phyloP scores from a whole-genome alignment of 2,329 filamentous ascomycete genomes.

The Exophiala lecanii-corni region DNA sequence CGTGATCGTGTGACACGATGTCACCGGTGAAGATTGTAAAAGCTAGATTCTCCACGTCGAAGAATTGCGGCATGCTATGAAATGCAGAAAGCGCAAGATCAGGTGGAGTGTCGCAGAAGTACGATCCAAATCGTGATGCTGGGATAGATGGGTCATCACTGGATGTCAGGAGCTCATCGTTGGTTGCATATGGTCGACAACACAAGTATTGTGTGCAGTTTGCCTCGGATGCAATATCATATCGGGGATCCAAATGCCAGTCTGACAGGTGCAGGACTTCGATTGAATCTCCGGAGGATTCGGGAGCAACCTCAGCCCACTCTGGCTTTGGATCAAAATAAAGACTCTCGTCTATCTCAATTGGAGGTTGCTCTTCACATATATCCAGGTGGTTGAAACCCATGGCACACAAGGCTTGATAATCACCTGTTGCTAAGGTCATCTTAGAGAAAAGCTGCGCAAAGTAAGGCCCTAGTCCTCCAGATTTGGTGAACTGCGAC shows the following conservation, averaged over 20 bases:
- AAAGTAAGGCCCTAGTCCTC: constrained; percentile 23
- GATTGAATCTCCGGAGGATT: constrained; percentile 25
- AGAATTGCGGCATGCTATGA: constrained; percentile 23
- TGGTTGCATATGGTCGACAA: constrained; percentile 28
- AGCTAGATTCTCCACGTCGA: constrained; percentile 24
- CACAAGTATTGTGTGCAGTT: constrained; percentile 30
- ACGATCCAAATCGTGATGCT: constrained; percentile 27
- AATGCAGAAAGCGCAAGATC: constrained; percentile 28
- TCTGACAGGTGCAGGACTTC: constrained; percentile 31
- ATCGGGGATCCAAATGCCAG: constrained; percentile 30
- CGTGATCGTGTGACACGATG: constrained; percentile 30
- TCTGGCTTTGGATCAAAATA: constrained; percentile 26
- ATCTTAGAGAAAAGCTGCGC: constrained; percentile 28
- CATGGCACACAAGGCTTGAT: constrained; percentile 20
- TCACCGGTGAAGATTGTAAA: constrained; percentile 32
- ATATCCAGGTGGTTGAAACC: constrained; percentile 6
- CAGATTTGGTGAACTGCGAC: constrained; percentile 21
- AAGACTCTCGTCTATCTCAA: constrained; percentile 25
- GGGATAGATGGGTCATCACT: constrained; percentile 24
- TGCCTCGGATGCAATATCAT: constrained; percentile 30
- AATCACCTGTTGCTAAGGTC: constrained; percentile 23
- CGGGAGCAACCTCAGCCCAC: constrained; percentile 19
- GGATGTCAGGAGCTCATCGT: constrained; percentile 18
- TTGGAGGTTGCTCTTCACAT: constrained; percentile 19
- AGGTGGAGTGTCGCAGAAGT: constrained; percentile 27